Evolutionary conservation across 2,329 filamentous ascomycete genomes (phyloP).

Genomic region (Trichoderma hamatum): DNA sequence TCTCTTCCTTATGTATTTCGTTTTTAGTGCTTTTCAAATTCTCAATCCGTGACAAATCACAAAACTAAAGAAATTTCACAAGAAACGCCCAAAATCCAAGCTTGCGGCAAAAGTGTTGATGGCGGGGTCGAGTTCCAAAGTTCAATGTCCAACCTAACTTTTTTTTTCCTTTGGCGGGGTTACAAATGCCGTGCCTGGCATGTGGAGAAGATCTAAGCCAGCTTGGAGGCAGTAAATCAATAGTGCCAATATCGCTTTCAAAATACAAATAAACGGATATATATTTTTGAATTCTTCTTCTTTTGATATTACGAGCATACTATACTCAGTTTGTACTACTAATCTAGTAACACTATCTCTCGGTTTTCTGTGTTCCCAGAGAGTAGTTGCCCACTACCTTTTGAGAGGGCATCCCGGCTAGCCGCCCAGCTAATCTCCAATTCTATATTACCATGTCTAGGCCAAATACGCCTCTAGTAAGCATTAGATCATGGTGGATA

Average conservation of each 20-base stretch:
- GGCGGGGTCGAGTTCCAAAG: conserved; percentile 16
- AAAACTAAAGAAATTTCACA: not conserved
- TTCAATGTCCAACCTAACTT: not conserved
- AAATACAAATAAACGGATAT: not conserved
- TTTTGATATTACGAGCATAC: conserved; percentile 5
- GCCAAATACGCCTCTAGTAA: conserved; percentile 17
- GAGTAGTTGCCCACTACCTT: conserved; percentile 1
- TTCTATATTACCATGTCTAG: conserved; percentile 2
- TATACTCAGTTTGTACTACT: conserved; percentile 9
- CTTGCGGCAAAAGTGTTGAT: not conserved
- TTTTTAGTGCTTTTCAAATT: not conserved
- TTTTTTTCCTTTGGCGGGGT: conserved; percentile 21
- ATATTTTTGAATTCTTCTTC: not conserved
- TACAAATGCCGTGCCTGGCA: not conserved
- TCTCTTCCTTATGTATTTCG: not conserved
- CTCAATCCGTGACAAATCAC: not conserved
- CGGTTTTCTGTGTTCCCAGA: not conserved
- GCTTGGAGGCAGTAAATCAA: not conserved
- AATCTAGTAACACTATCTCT: not conserved
- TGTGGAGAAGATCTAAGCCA: not conserved
- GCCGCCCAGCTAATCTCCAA: not conserved
- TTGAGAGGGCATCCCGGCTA: not conserved
- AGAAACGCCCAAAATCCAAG: not conserved
- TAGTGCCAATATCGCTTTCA: not conserved
- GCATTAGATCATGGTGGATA: conserved; percentile 17